Evolutionary conservation across 495 filamentous ascomycete genomes (phyloP).

Genomic region (Acidiella bohemica): DNA sequence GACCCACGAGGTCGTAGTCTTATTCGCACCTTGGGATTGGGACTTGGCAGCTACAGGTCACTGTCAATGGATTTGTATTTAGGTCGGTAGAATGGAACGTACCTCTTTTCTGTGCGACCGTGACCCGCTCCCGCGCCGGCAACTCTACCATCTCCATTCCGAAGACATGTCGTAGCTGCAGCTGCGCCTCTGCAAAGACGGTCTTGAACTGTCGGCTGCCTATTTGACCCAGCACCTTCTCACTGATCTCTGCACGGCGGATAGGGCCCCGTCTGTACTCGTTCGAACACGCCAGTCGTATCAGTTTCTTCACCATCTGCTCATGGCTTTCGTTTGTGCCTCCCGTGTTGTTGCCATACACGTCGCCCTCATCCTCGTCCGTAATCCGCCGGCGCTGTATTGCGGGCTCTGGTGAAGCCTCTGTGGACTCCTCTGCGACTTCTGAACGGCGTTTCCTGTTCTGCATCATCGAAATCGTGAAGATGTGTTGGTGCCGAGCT

Average conservation of each 20-base stretch:
- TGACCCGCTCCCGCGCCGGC: slow-evolving; percentile 64
- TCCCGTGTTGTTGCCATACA: neutral
- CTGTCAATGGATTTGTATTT: slow-evolving; percentile 1
- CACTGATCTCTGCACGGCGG: slow-evolving; percentile 59
- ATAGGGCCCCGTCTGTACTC: slow-evolving; percentile 76
- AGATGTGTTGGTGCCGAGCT: too few relatives aligned
- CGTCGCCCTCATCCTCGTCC: slow-evolving; percentile 2
- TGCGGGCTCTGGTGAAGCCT: slow-evolving; percentile 11
- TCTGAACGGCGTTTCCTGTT: too few relatives aligned
- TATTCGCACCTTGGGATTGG: slow-evolving; percentile 25
- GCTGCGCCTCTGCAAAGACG: slow-evolving; percentile 31
- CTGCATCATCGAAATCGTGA: too few relatives aligned
- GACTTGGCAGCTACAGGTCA: slow-evolving; percentile 37
- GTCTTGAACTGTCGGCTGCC: slow-evolving; percentile 27
- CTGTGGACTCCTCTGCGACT: neutral
- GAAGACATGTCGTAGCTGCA: slow-evolving; percentile 45
- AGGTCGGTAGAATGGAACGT: slow-evolving; percentile 22
- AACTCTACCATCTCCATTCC: slow-evolving; percentile 82
- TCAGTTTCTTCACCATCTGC: slow-evolving; percentile 73
- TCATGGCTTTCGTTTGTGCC: slow-evolving; percentile 34
- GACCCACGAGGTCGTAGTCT: slow-evolving; percentile 47
- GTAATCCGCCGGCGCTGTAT: slow-evolving; percentile 11
- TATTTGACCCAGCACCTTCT: slow-evolving; percentile 42
- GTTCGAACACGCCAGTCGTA: slow-evolving; percentile 77
- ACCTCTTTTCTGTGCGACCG: slow-evolving; percentile 62